Conservation (phyloP, 2,329 filamentous ascomycete species). For the Tolypocladium inflatum region DNA sequence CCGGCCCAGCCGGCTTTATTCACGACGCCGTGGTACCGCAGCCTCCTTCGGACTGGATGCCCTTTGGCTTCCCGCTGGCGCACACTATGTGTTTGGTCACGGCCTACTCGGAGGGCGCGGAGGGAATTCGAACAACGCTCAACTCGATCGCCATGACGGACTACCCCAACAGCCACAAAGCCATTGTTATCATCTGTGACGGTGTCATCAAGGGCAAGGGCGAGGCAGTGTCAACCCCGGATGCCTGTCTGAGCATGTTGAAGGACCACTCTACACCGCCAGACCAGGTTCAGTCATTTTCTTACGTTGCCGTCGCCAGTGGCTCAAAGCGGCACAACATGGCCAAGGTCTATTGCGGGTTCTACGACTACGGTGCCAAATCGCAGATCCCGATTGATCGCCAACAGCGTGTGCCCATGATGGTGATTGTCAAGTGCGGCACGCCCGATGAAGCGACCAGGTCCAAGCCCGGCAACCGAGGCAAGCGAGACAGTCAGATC, state of each 20-base stretch:
- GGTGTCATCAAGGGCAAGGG: conserved; percentile 96
- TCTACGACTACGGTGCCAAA: conserved; percentile 87
- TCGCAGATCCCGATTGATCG: conserved; percentile 74
- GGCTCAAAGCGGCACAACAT: conserved; percentile 98
- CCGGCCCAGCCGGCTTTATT: conserved; percentile 87
- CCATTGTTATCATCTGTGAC: conserved; percentile 92
- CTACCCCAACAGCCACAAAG: conserved; percentile 98
- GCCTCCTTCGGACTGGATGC: conserved; percentile 93
- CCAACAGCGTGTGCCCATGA: conserved; percentile 96
- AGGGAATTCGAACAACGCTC: conserved; percentile 85
- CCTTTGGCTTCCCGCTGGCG: conserved; percentile 88
- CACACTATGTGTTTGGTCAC: conserved; percentile 93
- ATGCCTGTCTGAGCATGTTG: conserved; percentile 88
- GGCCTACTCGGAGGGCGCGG: conserved; percentile 90
- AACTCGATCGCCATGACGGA: conserved; percentile 97
- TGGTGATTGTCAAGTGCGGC: conserved; percentile 90
- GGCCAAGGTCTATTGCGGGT: conserved; percentile 96
- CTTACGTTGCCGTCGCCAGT: conserved; percentile 91
- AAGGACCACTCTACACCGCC: conserved; percentile 74
- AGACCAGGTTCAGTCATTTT: conserved; percentile 80
- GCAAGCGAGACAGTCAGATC: conserved; percentile 98
- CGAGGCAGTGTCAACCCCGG: conserved; percentile 77
- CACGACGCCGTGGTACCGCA: conserved; percentile 94
- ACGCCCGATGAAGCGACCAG: conserved; percentile 76
- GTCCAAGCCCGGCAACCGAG: conserved; percentile 89